Base-by-base conservation (phyloP, 805 yeast genomes). In the Yamadazyma philogaea region DNA sequence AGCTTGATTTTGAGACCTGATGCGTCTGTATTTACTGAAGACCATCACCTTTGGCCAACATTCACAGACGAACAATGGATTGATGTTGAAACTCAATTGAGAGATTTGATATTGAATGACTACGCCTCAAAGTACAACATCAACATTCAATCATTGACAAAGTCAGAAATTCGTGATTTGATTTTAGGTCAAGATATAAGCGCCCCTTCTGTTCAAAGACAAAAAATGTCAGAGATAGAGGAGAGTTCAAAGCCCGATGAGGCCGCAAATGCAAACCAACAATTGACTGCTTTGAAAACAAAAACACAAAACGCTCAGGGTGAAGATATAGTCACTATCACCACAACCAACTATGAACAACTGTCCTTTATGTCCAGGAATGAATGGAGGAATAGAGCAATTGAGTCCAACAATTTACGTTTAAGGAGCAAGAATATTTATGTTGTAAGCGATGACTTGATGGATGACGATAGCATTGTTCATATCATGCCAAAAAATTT, bases 11-110 rank as follows among this genome's bases (percentile, higher is more conserved):
- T 91, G 46, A 70, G 85, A 7, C 90, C 96, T 1, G 95, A 87
- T 52, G 72, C 81, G 32, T 74, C 82, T 0, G 76, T 86, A 2
- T 64, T 74, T 3, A 84, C 93, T 0, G 75, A 81, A 53, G 82
- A 78, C 27, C 85, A 90, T 56, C 96, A 89, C 59, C 64, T 93
- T 30, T 93, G 99, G 99, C 99, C 99, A 2, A 70, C 93, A 1
- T 81, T 89, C 44, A 67, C 79, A 3, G 87, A 84, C 48, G 96
- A 88, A 15, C 95, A 88, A 63, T 93, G 99, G 99, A 78, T 85
- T 37, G 82, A 80, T 33, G 87, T 90, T 22, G 99, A 93, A 61
- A 73, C 87, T 2, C 87, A 87, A 61, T 66, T 93, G 51, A 82
- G 96, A 48, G 98, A 93, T 58, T 66, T 93, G 61, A 88, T 93